Conservation (phyloP, 208 protist genomes). For the Trypanosoma caninum region DNA sequence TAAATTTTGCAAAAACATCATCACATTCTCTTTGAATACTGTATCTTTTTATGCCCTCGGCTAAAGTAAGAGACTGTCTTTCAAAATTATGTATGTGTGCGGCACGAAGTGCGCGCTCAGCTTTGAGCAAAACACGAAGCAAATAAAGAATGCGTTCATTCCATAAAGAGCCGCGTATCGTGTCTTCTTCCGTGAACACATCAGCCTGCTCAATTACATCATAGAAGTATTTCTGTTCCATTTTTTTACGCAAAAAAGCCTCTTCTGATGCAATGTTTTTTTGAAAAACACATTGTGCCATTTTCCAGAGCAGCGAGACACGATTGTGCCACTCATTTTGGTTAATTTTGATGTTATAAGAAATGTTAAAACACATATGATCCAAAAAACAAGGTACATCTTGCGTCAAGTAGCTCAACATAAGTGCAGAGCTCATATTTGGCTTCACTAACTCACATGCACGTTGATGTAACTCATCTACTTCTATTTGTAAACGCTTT, state of each 20-base stretch:
- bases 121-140: conserved; percentile 28
- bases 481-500: conserved; percentile 20
- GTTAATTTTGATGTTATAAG: conserved; percentile 16
- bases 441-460: conserved; percentile 24
- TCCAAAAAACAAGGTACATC: conserved; percentile 19
- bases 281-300: conserved; percentile 44
- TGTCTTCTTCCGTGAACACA: conserved; percentile 15
- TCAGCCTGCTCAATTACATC: conserved; percentile 18
- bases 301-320: conserved; percentile 48
- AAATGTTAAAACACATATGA: conserved; percentile 20
- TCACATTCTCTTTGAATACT: neutral
- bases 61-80: neutral
- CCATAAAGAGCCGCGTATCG: conserved; percentile 6
- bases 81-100: neutral
- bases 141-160: conserved; percentile 35
- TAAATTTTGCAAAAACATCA: neutral
- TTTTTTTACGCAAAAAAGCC: conserved; percentile 12
- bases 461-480: conserved; percentile 17
- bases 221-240: conserved; percentile 25
- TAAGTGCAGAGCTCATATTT: neutral
- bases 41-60: neutral
- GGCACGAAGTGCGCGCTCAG: conserved; percentile 20
- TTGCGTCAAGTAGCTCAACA: conserved; percentile 10
- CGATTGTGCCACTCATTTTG: conserved; percentile 47
- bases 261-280: conserved; percentile 23